These are phyloP conservation scores for Cystofilobasidium bisporidii DNA, from an alignment of 768 basidiomycete species.

Conservation along the genomic window DNA sequence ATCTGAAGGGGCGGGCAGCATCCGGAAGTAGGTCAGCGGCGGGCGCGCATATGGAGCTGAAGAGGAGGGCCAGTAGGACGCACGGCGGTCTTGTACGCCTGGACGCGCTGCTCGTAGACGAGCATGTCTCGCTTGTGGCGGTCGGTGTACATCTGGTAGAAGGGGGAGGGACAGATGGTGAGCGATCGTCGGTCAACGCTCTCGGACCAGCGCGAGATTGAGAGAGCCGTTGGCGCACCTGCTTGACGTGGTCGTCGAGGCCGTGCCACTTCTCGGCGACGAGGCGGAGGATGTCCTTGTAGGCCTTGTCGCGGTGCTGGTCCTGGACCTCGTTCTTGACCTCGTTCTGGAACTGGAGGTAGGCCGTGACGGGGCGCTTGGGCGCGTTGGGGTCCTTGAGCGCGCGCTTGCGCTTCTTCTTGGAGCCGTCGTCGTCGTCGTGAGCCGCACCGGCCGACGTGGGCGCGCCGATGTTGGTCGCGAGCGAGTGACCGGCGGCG, in stretches of 20 bases:
- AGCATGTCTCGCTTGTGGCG: background rate
- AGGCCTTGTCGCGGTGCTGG: constrained; percentile 53
- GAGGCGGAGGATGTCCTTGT: constrained; percentile 60
- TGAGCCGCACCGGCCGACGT: background rate
- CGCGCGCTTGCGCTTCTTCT: constrained; percentile 55
- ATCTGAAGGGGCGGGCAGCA: background rate
- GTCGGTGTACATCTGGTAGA: constrained; percentile 27
- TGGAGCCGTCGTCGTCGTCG: constrained; percentile 29
- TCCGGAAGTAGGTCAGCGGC: background rate
- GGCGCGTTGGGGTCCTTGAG: constrained; percentile 84
- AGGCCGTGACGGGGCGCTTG: constrained; percentile 83
- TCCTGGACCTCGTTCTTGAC: constrained; percentile 64
- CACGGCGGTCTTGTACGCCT: constrained; percentile 48
- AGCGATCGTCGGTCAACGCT: background rate
- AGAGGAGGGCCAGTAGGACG: background rate
- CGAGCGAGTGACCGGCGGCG: constrained; percentile 9
- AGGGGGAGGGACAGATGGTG: constrained; percentile 23
- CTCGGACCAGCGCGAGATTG: background rate
- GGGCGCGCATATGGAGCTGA: background rate
- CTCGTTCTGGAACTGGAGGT: constrained; percentile 89
- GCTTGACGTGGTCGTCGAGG: constrained; percentile 60
- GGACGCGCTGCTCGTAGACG: background rate
- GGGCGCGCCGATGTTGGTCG: constrained; percentile 3
- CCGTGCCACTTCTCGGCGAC: constrained; percentile 66
- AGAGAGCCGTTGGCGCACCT: constrained; percentile 45